Base-by-base conservation (phyloP, 2,329 filamentous ascomycete species). In the Erysiphe pulchra region DNA sequence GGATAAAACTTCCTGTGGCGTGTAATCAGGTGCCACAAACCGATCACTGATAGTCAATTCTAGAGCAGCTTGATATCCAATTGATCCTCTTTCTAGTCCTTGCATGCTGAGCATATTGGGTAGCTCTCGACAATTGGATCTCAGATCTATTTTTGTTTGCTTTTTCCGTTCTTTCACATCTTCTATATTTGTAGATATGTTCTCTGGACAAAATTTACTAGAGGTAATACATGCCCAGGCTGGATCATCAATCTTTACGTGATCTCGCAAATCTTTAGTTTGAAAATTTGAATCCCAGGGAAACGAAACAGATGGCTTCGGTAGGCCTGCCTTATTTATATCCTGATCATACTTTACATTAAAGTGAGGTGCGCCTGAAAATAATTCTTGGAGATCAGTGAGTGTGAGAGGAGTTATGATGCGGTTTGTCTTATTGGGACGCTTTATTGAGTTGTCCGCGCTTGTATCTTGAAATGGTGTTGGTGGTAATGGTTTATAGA, bases 341-440 rank as follows among this genome's bases (percentile, higher is more conserved):
- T 73, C 68, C 32, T 34, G 32, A 28, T 18, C 30, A 47, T 66
- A 69, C 45, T 71, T 67, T 51, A 72, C 68, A 57, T 74, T 75
- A 62, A 77, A 82, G 57, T 80, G 76, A 50, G 78, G 78, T 39
- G 78, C 78, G n/a, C 78, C 77, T 24, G 77, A 79, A 63, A 82
- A 83, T 54, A 82, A 68, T 59, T 74, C 73, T 60, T 77, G 73
- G 45, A 82, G 62, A 51, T 80, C 73, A 37, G 65, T 62, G 41
- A 72, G 66, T 53, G 61, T 68, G 48, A 79, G 63, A 43, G 67
- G 68, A 40, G 71, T 64, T 66, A 76, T 76, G 60, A 73, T 75
- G 57, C 67, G 65, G 49, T 66, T 62, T 36, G 74, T 60, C 54
- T 65, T 70, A 49, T 73, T 57, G 38, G 61, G 57, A 43, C 57